Conservation (phyloP, 1,284 basidiomycete genomes). For the Porogramme epimiltina region DNA sequence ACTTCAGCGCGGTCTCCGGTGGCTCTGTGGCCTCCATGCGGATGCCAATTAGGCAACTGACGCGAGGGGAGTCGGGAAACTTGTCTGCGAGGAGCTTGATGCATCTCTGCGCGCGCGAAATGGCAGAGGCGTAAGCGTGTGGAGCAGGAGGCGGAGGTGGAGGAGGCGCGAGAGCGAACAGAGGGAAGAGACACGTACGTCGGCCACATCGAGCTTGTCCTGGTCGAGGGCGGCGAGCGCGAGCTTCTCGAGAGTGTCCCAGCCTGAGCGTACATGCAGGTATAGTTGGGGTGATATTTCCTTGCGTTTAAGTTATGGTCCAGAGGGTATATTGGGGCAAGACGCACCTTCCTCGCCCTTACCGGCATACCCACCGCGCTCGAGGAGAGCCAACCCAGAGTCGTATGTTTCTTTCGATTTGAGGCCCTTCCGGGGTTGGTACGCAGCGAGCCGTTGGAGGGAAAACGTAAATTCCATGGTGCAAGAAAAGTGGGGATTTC, state of each 20-base stretch:
- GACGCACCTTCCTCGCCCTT: constrained; percentile 63
- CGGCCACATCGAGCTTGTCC: constrained; percentile 78
- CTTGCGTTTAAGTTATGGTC: background rate
- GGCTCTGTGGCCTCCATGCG: constrained; percentile 78
- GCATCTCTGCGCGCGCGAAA: constrained; percentile 49
- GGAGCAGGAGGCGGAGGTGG: constrained; percentile 10
- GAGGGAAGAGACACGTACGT: constrained; percentile 54
- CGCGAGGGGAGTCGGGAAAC: constrained; percentile 84
- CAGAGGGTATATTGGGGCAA: background rate
- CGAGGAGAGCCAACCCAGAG: constrained; percentile 60
- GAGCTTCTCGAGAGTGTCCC: constrained; percentile 89
- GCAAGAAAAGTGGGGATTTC: no score
- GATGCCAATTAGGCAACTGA: constrained; percentile 84
- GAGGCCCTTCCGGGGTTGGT: constrained; percentile 65
- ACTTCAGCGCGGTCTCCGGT: constrained; percentile 62
- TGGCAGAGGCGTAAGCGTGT: constrained; percentile 3
- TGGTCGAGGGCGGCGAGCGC: constrained; percentile 86
- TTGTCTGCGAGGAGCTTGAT: constrained; percentile 65
- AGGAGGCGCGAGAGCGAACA: constrained; percentile 5
- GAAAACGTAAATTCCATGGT: constrained; percentile 49
- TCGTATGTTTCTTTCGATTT: constrained; percentile 75
- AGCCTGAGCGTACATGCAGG: constrained; percentile 50
- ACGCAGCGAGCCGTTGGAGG: constrained; percentile 68
- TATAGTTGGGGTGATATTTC: background rate
- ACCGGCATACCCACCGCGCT: constrained; percentile 45